Base-by-base conservation (phyloP, 768 basidiomycete genomes). In the Phaeotremella fagi region DNA sequence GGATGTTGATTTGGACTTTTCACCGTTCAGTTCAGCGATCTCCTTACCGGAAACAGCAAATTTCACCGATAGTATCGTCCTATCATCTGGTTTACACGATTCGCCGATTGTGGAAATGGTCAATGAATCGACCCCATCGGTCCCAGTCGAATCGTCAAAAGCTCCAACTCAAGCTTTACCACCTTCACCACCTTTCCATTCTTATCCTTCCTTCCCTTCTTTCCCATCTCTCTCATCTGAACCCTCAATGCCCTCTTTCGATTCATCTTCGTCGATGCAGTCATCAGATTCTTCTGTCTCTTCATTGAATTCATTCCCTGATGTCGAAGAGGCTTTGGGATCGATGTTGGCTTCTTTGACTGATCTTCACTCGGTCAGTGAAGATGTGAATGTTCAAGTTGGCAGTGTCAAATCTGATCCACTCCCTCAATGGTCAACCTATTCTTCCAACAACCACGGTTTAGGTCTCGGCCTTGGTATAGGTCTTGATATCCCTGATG, bases 331-430 rank as follows among this genome's bases (percentile, higher is more conserved):
- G 29, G 68, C 65, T 22, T 48, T 70, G 4, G 68, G 68, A 22
- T 64, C 63, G n/a, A 70, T 70, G 68, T 55, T 70, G 6, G 68
- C 65, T 9, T 65, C 63, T 12, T 50, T 70, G 3, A 63, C 64
- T 0, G 63, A 64, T 16, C 49, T 55, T 18, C 49, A 44, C 27
- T 55, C 54, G 61, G 26, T 53, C 12, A 41, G 38, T 22, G 12
- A 41, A 18, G 38, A 41, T 41, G 12, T 20, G 18, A 11, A 41
- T 11, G 38, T 12, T 16, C 27, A 22, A 29, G 29, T 48, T 29
- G 46, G 22, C 18, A 24, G 20, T 9, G 24, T 45, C 44, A 43
- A 43, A 24, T 9, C 41, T 7, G 18, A 12, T 54, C 18, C 24
- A 14, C 9, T 15, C 18, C 44, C 26, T 15, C 27, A 33, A 15